Conservation (phyloP, 371 early-diverging fungal species). For the Actinomucor elegans region DNA sequence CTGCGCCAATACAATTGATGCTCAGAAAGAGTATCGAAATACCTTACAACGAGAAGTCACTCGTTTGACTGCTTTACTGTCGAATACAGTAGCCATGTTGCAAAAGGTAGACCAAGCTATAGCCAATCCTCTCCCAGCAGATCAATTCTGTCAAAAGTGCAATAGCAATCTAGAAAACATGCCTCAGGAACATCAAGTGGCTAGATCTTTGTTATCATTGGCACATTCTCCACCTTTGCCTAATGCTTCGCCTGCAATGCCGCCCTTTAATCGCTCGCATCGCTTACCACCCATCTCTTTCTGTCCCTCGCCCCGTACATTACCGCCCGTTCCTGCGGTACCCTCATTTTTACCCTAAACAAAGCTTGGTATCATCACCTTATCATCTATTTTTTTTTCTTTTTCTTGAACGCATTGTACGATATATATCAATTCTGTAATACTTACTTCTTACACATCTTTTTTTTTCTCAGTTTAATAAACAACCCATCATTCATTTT, state of each 20-base stretch:
- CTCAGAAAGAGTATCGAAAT: constrained; percentile 51
- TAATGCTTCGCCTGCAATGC: neutral
- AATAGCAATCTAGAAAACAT: neutral
- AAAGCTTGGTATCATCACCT: neutral
- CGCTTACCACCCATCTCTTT: constrained; percentile 22
- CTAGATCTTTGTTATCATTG: constrained; percentile 17
- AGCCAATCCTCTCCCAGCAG: constrained; percentile 15
- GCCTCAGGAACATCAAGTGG: constrained; percentile 23
- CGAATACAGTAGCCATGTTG: constrained; percentile 52
- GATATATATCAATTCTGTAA: neutral
- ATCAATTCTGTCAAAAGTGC: constrained; percentile 15
- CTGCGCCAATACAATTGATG: constrained; percentile 36
- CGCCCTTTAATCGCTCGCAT: constrained; percentile 4
- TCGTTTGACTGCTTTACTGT: constrained; percentile 49
- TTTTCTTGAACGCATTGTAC: neutral
- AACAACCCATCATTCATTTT: neutral
- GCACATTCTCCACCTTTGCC: constrained; percentile 10
- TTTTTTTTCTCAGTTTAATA: neutral
- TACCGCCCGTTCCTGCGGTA: constrained; percentile 9
- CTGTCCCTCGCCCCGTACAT: constrained; percentile 5
- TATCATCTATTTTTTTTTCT: constrained; percentile 5
- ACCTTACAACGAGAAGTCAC: constrained; percentile 58
- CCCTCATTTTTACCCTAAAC: constrained; percentile 17
- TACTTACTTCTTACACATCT: too few species aligned
- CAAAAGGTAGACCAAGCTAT: constrained; percentile 51